phyloP scores from a whole-genome alignment of 441 rosid genomes.

The Corymbia calophylla region DNA sequence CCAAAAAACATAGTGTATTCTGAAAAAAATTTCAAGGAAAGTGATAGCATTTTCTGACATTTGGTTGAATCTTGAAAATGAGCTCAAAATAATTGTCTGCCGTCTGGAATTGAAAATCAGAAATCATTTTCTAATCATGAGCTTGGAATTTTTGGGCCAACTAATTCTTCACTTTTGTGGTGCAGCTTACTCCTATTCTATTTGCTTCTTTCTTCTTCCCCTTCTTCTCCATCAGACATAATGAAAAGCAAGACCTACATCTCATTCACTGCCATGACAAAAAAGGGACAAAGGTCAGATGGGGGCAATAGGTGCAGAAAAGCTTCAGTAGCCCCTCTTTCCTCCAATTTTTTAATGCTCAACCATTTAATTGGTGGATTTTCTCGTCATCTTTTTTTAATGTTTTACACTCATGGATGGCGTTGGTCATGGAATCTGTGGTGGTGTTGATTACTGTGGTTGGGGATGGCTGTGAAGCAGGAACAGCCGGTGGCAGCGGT shows the following conservation, averaged over 20 bases:
- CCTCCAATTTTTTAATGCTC: neutral
- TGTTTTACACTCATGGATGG: neutral
- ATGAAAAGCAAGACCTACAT: neutral
- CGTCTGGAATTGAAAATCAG: neutral
- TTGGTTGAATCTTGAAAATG: neutral
- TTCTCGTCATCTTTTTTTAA: rapidly evolving
- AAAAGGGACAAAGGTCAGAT: neutral
- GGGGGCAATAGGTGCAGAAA: neutral
- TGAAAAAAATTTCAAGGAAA: neutral
- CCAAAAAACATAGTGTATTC: neutral
- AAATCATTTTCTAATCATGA: neutral
- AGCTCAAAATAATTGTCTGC: neutral
- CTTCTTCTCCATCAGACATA: neutral
- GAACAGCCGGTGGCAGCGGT: rapidly evolving
- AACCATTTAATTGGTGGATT: rapidly evolving
- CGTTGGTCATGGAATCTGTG: neutral
- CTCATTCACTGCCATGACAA: neutral
- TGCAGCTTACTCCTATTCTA: neutral
- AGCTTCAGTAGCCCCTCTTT: neutral
- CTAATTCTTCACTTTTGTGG: neutral
- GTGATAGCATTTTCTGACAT: neutral
- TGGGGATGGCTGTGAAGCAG: neutral
- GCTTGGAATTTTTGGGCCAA: neutral
- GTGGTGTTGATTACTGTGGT: neutral
- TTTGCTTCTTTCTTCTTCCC: neutral